Base-by-base conservation (phyloP, 352 stramenopile genomes). In the Phytopythium oedochilum region DNA sequence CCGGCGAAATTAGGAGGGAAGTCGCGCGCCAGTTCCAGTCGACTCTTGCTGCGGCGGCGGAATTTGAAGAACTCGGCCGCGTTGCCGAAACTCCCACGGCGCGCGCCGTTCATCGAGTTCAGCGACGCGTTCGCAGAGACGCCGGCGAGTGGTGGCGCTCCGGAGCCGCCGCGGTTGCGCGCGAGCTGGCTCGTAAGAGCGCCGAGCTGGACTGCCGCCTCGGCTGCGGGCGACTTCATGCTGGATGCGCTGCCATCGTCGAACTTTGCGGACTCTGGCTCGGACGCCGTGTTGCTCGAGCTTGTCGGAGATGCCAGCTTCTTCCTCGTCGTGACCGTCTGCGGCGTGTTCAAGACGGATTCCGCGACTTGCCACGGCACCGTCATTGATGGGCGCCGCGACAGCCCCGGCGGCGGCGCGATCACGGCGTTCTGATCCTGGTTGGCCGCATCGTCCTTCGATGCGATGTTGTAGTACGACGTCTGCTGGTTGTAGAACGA, bases 21-120 rank as follows among this genome's bases (percentile, higher is more conserved):
- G 38, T 93, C 83, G 25, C 83, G 78, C 20, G 81, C 81, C 18
- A 93, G 63, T 61, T 91, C 81, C 22, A 93, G 66, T 15, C 83
- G 83, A 34, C 83, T 93, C 71, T 93, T 93, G 59, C 83, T 93
- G 59, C 83, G 80, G 73, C 83, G 78, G 45, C 83, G 83, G 40
- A 91, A 93, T 53, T 91, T 91, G 63, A 90, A 93, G 25, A 93
- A 90, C 54, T 93, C 81, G 15, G 83, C 83, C 22, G 83, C 83
- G 60, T 93, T 93, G 1, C 83, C 83, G 61, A 93, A 93, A 44
- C 81, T 92, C 39, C 81, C 79, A 45, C 83, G 81, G 38, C 82
- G 68, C 47, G 68, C 66, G 11, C 70, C 66, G 17, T 52, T 68
- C n/a, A 61, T 28, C 1, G 65, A 58, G 31, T 53, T 48, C 0